Evolutionary conservation across 2,329 filamentous ascomycete species (phyloP).

Genomic region (Aspergillus sp.): DNA sequence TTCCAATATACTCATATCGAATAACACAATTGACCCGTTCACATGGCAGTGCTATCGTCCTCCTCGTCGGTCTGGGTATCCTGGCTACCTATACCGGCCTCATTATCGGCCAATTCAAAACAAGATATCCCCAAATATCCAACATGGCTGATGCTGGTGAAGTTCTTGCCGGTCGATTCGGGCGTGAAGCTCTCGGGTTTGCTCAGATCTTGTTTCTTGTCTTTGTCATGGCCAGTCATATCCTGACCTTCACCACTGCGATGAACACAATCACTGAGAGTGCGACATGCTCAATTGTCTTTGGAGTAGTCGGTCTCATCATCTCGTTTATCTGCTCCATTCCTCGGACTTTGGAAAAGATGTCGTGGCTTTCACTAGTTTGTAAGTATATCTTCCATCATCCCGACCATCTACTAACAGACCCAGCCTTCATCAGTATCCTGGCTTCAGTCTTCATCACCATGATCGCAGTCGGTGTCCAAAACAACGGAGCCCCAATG

Average conservation of each 20-base stretch:
- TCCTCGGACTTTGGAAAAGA: slow-evolving; percentile 58
- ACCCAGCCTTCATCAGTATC: slow-evolving; percentile 58
- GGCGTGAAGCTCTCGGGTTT: slow-evolving; percentile 58
- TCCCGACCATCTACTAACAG: slow-evolving; percentile 1
- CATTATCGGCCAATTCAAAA: slow-evolving; percentile 57
- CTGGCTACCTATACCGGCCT: slow-evolving; percentile 59
- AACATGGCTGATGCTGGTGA: slow-evolving; percentile 65
- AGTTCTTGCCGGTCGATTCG: slow-evolving; percentile 56
- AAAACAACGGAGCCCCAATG: slow-evolving; percentile 35
- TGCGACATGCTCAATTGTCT: slow-evolving; percentile 60
- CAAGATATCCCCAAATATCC: slow-evolving; percentile 53
- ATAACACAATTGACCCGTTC: not conserved
- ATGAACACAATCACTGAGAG: slow-evolving; percentile 61
- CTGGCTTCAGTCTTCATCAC: slow-evolving; percentile 59
- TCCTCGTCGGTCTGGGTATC: slow-evolving; percentile 50
- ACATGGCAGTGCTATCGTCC: slow-evolving; percentile 42
- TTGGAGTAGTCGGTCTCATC: slow-evolving; percentile 55
- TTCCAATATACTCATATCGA: too few relatives aligned
- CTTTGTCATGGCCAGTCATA: slow-evolving; percentile 68
- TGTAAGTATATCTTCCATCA: slow-evolving; percentile 26
- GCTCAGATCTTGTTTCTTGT: slow-evolving; percentile 61
- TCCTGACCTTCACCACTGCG: slow-evolving; percentile 65
- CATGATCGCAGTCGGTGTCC: slow-evolving; percentile 61
- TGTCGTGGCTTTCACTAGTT: slow-evolving; percentile 58
- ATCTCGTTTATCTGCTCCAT: slow-evolving; percentile 57